Base-by-base conservation (phyloP, 2,329 filamentous ascomycete genomes). In the Pyrenophora tritici-repentis region DNA sequence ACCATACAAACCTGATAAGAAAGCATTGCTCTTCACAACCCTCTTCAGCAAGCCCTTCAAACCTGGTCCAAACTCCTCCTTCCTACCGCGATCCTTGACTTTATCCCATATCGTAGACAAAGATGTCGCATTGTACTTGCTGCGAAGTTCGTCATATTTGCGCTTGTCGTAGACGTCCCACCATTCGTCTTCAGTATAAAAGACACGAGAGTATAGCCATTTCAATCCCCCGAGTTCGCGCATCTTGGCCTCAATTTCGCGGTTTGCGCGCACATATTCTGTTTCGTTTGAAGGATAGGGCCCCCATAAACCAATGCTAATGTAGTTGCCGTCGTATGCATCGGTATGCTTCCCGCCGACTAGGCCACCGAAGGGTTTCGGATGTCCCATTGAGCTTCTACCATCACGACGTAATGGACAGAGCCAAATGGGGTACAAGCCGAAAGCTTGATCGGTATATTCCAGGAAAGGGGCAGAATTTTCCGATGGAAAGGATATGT, bases 141-240 rank as follows among this genome's bases (percentile, higher is more conserved):
- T 55, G 13, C 88, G 76, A 59, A 91, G 75, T 1, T 66, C 75
- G 26, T 88, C 81, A 68, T 91, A 90, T 80, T 80, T 84, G 16
- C 68, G 63, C 36, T 76, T 73, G 41, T 83, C 78, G 68, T 89
- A 89, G 43, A 85, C 77, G 29, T 75, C 63, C 86, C 86, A 89
- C 73, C 89, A 91, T 66, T 89, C 84, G 0, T 81, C 75, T 66
- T 88, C 82, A n/a, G 82, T 81, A 71, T 94, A 94, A 75, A 91
- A 95, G 0, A 89, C 88, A 65, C 93, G 88, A 2, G 90, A 90
- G 72, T 96, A 95, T 10, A 95, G 78, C 88, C 90, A 94, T 76
- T 95, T 95, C 77, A 88, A 84, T 2, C 90, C 91, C 39, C 86
- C 86, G 1, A 94, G 81, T 58, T 84, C 79, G 40, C 78, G 77